Percentiles rank a stretch among this genome's conserved stretches.
Conservation (phyloP, 139 green algal species). For the Zygnema circumcarinatum region DNA sequence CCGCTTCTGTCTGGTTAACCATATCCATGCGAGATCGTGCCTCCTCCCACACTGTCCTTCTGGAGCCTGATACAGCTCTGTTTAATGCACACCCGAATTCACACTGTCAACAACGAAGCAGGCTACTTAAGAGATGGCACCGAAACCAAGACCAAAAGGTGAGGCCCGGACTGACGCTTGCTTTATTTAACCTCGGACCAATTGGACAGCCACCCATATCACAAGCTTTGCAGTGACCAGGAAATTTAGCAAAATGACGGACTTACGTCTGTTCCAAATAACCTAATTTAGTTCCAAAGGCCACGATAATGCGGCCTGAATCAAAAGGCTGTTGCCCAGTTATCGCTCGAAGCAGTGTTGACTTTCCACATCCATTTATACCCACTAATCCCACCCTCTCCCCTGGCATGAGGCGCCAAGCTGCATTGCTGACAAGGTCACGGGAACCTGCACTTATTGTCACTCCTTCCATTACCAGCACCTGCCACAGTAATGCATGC, state of each 20-base stretch:
- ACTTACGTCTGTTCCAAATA: constrained; percentile 55
- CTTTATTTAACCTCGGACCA: no score
- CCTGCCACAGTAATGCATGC: constrained; percentile 1
- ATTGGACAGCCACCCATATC: no score
- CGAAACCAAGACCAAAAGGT: no score
- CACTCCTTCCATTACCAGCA: constrained; percentile 38
- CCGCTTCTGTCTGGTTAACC: constrained; percentile 32
- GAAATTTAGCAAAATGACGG: no score
- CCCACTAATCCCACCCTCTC: constrained; percentile 39
- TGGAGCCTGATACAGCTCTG: constrained; percentile 71
- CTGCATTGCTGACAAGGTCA: constrained; percentile 25
- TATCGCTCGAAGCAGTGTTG: constrained; percentile 45
- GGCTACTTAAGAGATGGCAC: no score
- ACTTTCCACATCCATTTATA: constrained; percentile 56
- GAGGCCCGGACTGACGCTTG: no score
- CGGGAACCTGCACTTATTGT: constrained; percentile 26
- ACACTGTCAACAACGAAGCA: no score
- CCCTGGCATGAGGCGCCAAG: constrained; percentile 27
- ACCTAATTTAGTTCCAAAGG: constrained; percentile 16
- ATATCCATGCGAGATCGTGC: constrained; percentile 66
- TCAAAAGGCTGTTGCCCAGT: constrained; percentile 28
- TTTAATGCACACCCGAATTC: no score
- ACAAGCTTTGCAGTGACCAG: no score
- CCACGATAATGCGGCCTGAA: constrained; percentile 35
- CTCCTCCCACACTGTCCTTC: constrained; percentile 72